A percentile compares a stretch with the other conserved stretches of the same genome.
Conservation (phyloP, 257 asterid species). For the Eustoma russellianum region DNA sequence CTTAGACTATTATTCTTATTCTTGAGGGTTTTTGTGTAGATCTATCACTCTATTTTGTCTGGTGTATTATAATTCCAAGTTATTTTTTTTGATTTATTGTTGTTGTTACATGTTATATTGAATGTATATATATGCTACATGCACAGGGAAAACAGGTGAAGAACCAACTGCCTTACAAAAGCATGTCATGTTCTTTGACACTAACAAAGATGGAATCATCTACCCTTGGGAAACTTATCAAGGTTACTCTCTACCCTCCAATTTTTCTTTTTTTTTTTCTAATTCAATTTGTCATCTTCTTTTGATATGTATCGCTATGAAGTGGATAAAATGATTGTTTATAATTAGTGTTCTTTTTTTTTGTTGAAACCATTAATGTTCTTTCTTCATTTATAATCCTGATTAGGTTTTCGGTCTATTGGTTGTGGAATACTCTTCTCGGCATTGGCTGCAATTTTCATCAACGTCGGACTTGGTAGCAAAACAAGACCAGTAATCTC, state of each 20-base stretch:
- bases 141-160: neutral
- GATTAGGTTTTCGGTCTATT: slow-evolving; percentile 48
- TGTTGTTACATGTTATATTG: neutral
- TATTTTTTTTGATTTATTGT: neutral
- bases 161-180: slow-evolving; percentile 47
- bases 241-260: slow-evolving; percentile 22
- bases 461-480: slow-evolving; percentile 46
- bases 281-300: neutral
- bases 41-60: neutral
- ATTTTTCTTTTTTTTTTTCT: neutral
- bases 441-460: slow-evolving; percentile 41
- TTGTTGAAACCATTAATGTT: too few relatives aligned
- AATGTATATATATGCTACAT: neutral
- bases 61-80: too few relatives aligned
- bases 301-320: too few relatives aligned
- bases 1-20: neutral
- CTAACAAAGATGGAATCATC: slow-evolving; percentile 56
- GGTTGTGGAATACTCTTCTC: slow-evolving; percentile 44
- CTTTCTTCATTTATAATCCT: neutral
- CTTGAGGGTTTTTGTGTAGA: neutral
- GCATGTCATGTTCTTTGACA: slow-evolving; percentile 77
- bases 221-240: slow-evolving; percentile 70
- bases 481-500: slow-evolving; percentile 50
- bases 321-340: too few relatives aligned
- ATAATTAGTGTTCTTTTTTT: too few relatives aligned